Conservation (phyloP, 768 basidiomycete species). For the Pulveroboletus sp. region DNA sequence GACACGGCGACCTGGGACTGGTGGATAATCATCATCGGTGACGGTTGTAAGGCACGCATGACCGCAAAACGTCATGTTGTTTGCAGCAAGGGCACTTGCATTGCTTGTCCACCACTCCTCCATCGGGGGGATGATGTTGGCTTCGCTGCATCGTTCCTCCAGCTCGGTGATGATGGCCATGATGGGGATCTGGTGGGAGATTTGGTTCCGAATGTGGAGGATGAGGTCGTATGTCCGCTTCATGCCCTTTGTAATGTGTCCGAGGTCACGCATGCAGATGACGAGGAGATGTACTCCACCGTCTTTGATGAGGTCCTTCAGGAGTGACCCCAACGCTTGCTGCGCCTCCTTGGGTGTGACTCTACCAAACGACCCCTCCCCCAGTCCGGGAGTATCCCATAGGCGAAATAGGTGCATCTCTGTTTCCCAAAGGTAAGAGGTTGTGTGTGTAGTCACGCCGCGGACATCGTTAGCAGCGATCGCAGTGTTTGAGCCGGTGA, state of each 20-base stretch:
- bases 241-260: conserved; percentile 19
- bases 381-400: conserved; percentile 24
- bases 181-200: conserved; percentile 16
- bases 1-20: conserved; percentile 12
- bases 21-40: conserved; percentile 16
- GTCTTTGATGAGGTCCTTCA: conserved; percentile 18
- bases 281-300: conserved; percentile 24
- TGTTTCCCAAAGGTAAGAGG: conserved; percentile 15
- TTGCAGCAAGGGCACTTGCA: background rate
- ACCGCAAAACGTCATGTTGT: conserved; percentile 15
- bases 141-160: conserved; percentile 13
- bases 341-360: conserved; percentile 20
- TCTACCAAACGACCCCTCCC: conserved; percentile 9
- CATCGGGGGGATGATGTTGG: conserved; percentile 18
- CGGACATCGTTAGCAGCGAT: too few species aligned
- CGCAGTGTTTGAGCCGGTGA: too few species aligned
- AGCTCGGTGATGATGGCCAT: conserved; percentile 25
- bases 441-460: conserved; percentile 2
- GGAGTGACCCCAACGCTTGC: conserved; percentile 17
- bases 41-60: conserved; percentile 25
- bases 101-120: conserved; percentile 22
- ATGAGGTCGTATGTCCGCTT: conserved; percentile 18
- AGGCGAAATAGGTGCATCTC: conserved; percentile 18
- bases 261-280: conserved; percentile 22
- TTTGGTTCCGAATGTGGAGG: conserved; percentile 17